Base-by-base conservation (phyloP, 129 eudicot species). In the Helianthus tuberosus region DNA sequence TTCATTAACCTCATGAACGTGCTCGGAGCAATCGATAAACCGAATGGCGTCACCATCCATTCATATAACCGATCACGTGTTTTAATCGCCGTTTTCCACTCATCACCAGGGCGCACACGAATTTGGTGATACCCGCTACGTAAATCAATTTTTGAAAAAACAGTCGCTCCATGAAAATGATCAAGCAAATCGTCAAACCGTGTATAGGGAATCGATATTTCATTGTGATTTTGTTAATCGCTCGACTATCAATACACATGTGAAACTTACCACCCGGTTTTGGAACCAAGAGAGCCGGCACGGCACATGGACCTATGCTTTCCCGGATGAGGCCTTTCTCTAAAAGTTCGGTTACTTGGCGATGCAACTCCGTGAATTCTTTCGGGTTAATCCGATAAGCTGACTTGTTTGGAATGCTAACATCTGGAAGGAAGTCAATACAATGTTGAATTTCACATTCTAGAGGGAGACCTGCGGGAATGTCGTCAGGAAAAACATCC, bases 21-120 rank as follows among this genome's bases (percentile, higher is more conserved):
- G 6, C 43, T 38, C 0, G 43, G 5, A 6, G 43, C 43, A n/a
- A 38, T 38, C 3, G 1, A 38, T 6, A 38, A 38, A 6, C 52
- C 52, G 36, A 60, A 60, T 1, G 63, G 63, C 63, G 17, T 57
- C 3, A 57, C 63, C 63, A 57, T 57, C 63, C 63, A 57, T 10
- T 57, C 63, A 9, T 57, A 57, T 16, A 57, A 8, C 2, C 36
- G 11, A 8, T 57, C 63, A 1, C 63, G 9, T 3, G 63, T 57
- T 20, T 57, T 57, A 20, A 57, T 17, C 3, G 63, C 63, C 25
- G 35, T 57, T 17, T 57, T 57, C 63, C 32, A 61, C 7, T 61
- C 66, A 11, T 61, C 66, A 1, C 44, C 66, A 4, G 20, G 47
- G 12, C 51, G 20, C 69, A 64, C 1, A 2, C 51, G 25, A 3